Base-by-base conservation (phyloP, 2,329 filamentous ascomycete genomes). In the Didymella lethalis region DNA sequence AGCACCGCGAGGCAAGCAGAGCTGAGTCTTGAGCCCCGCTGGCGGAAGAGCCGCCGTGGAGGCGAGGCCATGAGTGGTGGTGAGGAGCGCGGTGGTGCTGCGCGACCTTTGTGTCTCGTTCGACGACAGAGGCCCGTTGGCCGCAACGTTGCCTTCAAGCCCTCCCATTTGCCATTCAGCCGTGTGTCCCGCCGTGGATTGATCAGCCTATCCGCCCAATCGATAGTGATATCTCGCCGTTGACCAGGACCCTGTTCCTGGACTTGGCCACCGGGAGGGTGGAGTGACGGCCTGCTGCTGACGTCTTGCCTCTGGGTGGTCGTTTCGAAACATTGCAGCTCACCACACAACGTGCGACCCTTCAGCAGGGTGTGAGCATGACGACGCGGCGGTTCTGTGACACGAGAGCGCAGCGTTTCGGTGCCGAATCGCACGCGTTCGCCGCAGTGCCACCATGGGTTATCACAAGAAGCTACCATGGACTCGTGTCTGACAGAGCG, bases 201-300 rank as follows among this genome's bases (percentile, higher is more conserved):
- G 57, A 59, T 67, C 67, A 72, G 71, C 71, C 71, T 74, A 75
- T 71, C 73, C 68, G 67, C 67, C 74, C 74, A 76, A 76, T 76
- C 74, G 74, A 76, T 76, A 74, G 66, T 71, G 74, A 74, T 76
- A 76, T 49, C 70, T 73, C 65, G 59, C 69, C 72, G 72, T 68
- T 62, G 62, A 53, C 58, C 54, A 50, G 43, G 65, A 64, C 68
- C 70, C 70, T 71, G 71, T 64, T 63, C 62, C 61, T 70, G 56
- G 60, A 62, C 62, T 66, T 63, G 64, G 64, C 64, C 52, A 57
- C 61, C 61, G 58, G 60, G 48, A 59, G 46, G 57, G 54, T 64
- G 48, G 50, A 43, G 51, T 62, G 68, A 64, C 60, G 40, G 59
- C 58, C 52, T 54, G 61, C 54, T 65, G 70, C 66, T 71, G 68